Percentiles rank a stretch among this genome's conserved stretches.
Conservation (phyloP, 1,139 yeast species). For the Zygosaccharomyces pseudobailii region DNA sequence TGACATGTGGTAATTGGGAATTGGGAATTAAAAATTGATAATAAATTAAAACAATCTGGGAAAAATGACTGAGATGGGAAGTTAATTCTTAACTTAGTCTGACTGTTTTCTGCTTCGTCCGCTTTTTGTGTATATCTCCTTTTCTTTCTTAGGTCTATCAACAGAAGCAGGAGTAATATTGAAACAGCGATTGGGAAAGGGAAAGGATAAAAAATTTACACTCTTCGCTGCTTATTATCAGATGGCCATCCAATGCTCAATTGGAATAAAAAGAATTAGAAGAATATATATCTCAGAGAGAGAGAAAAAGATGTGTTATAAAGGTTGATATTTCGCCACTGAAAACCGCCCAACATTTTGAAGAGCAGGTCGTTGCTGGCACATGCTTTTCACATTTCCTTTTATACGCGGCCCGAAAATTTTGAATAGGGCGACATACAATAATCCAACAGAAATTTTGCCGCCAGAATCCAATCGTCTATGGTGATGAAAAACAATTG, state of each 20-base stretch:
- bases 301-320: not conserved
- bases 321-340: slow-evolving; percentile 1
- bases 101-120: not conserved
- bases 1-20: slow-evolving; percentile 4
- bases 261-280: slow-evolving; percentile 1
- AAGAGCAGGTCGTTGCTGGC: slow-evolving; percentile 1
- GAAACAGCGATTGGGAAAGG: not conserved
- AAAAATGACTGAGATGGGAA: not conserved
- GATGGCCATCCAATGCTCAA: slow-evolving; percentile 3
- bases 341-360: slow-evolving; percentile 5
- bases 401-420: slow-evolving; percentile 6
- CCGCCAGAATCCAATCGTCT: slow-evolving; percentile 1
- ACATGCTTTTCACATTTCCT: slow-evolving; percentile 3
- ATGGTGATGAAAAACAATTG: not conserved
- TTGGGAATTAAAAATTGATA: not conserved
- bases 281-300: not conserved
- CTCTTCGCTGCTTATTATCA: slow-evolving; percentile 3
- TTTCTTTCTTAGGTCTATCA: not conserved
- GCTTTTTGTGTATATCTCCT: not conserved
- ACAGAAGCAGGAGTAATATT: not conserved
- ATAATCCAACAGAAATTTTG: slow-evolving; percentile 4
- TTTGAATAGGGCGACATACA: not conserved
- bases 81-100: not conserved
- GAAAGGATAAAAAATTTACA: not conserved
- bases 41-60: not conserved